A percentile compares a stretch with the other conserved stretches of the same genome.
phyloP scores from a whole-genome alignment of 257 asterid genomes.

The Capsicum rhomboideum region DNA sequence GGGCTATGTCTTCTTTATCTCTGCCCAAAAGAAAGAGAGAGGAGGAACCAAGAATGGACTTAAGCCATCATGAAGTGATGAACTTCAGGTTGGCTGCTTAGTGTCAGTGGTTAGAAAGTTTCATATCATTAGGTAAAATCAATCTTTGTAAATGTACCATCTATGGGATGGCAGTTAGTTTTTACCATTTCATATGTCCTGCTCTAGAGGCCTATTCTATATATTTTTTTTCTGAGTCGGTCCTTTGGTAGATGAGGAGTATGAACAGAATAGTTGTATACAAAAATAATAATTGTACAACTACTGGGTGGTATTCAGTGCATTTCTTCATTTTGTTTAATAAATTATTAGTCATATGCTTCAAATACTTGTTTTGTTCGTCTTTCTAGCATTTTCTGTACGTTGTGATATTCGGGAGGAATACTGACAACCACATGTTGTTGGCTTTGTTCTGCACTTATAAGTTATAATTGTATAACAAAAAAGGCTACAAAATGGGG shows the following conservation, averaged over 20 bases:
- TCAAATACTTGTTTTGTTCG: not conserved
- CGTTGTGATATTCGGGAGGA: too few species aligned
- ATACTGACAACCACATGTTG: too few species aligned
- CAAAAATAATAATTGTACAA: not conserved
- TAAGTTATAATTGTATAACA: not conserved
- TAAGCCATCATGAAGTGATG: conserved; percentile 20
- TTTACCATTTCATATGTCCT: not conserved
- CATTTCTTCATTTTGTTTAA: not conserved
- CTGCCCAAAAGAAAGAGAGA: conserved; percentile 55
- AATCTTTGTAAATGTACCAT: not conserved
- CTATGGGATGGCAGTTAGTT: not conserved
- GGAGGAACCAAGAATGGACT: conserved; percentile 24
- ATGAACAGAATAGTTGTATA: not conserved
- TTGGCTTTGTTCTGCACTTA: not conserved
- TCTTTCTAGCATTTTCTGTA: not conserved
- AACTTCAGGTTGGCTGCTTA: conserved; percentile 23
- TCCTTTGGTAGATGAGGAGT: not conserved
- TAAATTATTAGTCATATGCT: not conserved
- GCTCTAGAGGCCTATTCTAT: not conserved
- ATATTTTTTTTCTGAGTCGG: not conserved
- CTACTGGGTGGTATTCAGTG: not conserved
- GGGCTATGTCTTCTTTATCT: conserved; percentile 49
- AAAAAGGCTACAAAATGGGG: not conserved
- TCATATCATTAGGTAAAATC: not conserved
- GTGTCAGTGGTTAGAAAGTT: not conserved